Evolutionary conservation across 345 rosid species (phyloP).

Genomic region (Populus pruinosa): DNA sequence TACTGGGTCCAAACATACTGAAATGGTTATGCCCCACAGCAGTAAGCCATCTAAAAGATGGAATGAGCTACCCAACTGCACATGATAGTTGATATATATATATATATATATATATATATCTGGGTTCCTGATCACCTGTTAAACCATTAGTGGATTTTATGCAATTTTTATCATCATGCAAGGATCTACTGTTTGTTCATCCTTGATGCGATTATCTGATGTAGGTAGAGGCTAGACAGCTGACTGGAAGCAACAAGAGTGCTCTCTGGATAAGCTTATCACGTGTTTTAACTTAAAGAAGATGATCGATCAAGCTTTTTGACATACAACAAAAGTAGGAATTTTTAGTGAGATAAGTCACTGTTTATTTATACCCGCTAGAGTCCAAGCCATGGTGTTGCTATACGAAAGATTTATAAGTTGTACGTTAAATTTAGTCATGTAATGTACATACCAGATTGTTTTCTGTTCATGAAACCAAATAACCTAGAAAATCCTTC

Average conservation of each 20-base stretch:
- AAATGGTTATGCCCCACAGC: conserved; percentile 77
- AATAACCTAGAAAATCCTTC: not conserved
- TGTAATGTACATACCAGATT: not conserved
- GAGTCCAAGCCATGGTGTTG: conserved; percentile 1
- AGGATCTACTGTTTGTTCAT: conserved; percentile 4
- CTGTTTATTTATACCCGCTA: not conserved
- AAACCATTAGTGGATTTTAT: not conserved
- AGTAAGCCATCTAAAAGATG: conserved; percentile 61
- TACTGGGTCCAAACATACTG: conserved; percentile 67
- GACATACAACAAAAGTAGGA: not conserved
- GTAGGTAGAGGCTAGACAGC: conserved; percentile 1
- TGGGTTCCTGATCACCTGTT: not conserved
- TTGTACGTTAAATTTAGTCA: not conserved
- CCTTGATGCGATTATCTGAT: not conserved
- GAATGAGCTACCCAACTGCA: conserved; percentile 46
- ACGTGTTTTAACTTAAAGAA: not conserved
- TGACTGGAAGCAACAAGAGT: not conserved
- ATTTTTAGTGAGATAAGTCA: not conserved
- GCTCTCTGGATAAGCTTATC: not conserved
- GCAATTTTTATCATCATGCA: not conserved
- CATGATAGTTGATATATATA: conserved; percentile 33
- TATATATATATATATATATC: not conserved
- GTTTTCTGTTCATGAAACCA: not conserved
- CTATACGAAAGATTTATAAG: not conserved
- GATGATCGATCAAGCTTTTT: not conserved